Conservation (phyloP, 306 rosid genomes). For the Geum urbanum region DNA sequence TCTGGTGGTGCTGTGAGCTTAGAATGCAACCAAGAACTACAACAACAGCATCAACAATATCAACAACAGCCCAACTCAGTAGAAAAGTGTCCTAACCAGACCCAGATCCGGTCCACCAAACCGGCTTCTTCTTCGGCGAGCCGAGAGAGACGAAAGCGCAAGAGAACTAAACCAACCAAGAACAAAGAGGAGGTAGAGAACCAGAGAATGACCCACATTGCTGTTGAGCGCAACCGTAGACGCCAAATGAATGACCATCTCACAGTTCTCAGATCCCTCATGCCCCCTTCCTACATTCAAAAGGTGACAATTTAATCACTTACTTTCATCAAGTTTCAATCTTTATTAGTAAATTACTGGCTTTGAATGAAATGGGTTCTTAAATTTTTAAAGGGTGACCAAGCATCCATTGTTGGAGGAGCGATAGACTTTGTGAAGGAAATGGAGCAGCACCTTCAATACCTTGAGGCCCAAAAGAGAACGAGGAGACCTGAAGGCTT, state of each 20-base stretch:
- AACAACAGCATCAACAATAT: slow-evolving; percentile 21
- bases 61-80: slow-evolving; percentile 2
- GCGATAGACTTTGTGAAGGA: slow-evolving; percentile 97
- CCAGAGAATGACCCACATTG: slow-evolving; percentile 94
- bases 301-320: slow-evolving; percentile 39
- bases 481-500: slow-evolving; percentile 40
- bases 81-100: slow-evolving; percentile 22
- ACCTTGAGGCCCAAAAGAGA: slow-evolving; percentile 69
- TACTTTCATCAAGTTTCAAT: not conserved
- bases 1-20: slow-evolving; percentile 29
- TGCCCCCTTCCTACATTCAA: slow-evolving; percentile 79
- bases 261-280: slow-evolving; percentile 75
- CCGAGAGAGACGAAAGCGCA: slow-evolving; percentile 66
- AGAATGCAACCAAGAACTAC: slow-evolving; percentile 45
- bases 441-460: slow-evolving; percentile 73
- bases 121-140: slow-evolving; percentile 18
- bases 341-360: not conserved
- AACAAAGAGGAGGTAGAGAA: slow-evolving; percentile 90
- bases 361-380: not conserved
- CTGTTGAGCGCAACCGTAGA: slow-evolving; percentile 86
- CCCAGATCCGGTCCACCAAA: slow-evolving; percentile 31
- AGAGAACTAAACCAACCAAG: slow-evolving; percentile 68
- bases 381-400: slow-evolving; percentile 66
- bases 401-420: slow-evolving; percentile 93
- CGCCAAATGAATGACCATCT: slow-evolving; percentile 98